These are phyloP conservation scores for Theobroma cacao DNA, from an alignment of 345 rosid genomes.

Conservation along the genomic window DNA sequence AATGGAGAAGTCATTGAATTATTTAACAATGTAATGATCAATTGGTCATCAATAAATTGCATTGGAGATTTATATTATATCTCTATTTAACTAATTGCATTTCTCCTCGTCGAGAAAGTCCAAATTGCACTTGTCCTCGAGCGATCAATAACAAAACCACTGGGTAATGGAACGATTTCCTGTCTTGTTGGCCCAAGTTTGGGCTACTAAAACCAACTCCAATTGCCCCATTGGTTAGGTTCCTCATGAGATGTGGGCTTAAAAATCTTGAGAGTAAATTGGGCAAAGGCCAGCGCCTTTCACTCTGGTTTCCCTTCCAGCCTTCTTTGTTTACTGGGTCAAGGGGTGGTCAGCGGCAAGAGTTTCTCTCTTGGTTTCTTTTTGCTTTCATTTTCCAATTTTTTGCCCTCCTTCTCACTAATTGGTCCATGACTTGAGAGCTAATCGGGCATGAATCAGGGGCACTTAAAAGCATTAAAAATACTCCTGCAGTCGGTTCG, in stretches of 20 bases:
- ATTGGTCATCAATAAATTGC: too few relatives aligned
- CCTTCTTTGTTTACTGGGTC: neutral
- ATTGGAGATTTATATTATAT: too few relatives aligned
- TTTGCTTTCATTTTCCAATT: neutral
- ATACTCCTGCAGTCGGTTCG: neutral
- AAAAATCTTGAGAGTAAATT: neutral
- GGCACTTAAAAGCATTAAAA: slow-evolving; percentile 6
- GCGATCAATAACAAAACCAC: neutral
- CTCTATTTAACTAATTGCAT: too few relatives aligned
- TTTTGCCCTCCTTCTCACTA: neutral
- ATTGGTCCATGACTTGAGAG: neutral
- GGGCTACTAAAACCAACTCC: neutral
- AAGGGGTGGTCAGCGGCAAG: neutral
- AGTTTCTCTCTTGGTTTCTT: neutral
- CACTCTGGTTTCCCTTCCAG: neutral
- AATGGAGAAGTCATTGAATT: neutral
- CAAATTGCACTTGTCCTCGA: too few relatives aligned
- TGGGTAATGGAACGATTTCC: neutral
- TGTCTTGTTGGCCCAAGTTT: neutral
- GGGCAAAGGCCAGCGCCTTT: too few relatives aligned
- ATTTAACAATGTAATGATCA: too few relatives aligned
- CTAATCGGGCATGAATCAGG: slow-evolving; percentile 15
- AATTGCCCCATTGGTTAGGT: neutral
- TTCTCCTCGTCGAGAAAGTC: too few relatives aligned
- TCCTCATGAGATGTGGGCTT: neutral